Base-by-base conservation (phyloP, 2,329 filamentous ascomycete species). In the Fusarium multiceps region DNA sequence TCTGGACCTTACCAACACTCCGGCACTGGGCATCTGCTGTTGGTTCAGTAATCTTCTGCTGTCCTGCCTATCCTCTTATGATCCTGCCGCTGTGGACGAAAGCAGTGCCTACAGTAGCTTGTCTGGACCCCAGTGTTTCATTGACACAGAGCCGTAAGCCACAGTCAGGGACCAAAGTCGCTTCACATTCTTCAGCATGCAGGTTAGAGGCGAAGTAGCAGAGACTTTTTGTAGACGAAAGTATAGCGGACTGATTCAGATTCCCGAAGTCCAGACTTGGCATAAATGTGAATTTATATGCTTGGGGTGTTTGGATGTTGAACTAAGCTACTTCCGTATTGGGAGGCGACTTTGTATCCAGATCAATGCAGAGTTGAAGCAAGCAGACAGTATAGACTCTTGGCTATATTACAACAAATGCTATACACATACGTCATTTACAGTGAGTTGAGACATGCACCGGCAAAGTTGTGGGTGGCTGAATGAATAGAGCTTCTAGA, bases 21-120 rank as follows among this genome's bases (percentile, higher is more conserved):
- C 54, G 63, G 46, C 37, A 56, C 37, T 71, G 25, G 34, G 32
- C 50, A 43, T 43, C 54, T 46, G 34, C 40, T 25, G 68, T 65
- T 71, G 68, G 68, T 65, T 64, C 54, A 40, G 21, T 61, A 32
- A 47, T 27, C 11, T 23, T 37, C 12, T 8, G 18, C 16, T 14
- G 47, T 9, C 10, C 10, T 37, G 11, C 16, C n/a, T 25, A 37
- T 64, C 21, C 28, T 27, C 53, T 41, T 42, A 25, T 41, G 54
- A 45, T 60, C 59, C 55, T 20, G 27, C 55, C 20, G 47, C 45
- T 30, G 41, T 60, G 43, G 49, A 41, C 40, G 34, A 20, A 42
- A 67, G 45, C 34, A 28, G 41, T 64, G 59, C 58, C n/a, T 54
- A 64, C 67, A 64, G 47, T 57, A 70, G 59, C 63, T 57, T 32